A percentile compares a stretch with the other conserved stretches of the same genome.
phyloP scores from a whole-genome alignment of 2,329 filamentous ascomycete species.

The Cercospora brassicicola region DNA sequence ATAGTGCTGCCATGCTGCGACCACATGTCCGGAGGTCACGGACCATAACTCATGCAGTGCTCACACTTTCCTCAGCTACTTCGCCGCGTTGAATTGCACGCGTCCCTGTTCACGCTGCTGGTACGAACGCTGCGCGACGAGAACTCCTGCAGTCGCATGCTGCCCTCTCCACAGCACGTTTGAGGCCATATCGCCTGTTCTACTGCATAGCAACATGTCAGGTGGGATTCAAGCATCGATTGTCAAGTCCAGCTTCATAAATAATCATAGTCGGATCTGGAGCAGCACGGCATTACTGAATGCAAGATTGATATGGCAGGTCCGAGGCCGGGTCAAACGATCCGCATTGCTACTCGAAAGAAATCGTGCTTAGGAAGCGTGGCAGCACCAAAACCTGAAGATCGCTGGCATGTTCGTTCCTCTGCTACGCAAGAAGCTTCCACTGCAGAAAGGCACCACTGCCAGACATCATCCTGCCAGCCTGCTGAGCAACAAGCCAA shows the following conservation, averaged over 20 bases:
- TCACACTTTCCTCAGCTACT: background rate
- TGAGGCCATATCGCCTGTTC: background rate
- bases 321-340: background rate
- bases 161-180: background rate
- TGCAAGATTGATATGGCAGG: background rate
- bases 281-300: background rate
- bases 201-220: background rate
- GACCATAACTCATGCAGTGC: background rate
- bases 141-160: background rate
- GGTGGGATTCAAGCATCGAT: background rate
- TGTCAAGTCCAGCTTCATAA: background rate
- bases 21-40: background rate
- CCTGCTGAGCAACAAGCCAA: background rate
- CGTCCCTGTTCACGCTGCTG: background rate
- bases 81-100: background rate
- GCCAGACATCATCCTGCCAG: background rate
- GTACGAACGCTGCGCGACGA: background rate
- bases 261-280: background rate
- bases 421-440: background rate
- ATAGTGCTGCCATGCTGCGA: conserved; percentile 1
- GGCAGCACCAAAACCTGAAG: background rate
- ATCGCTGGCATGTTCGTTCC: background rate
- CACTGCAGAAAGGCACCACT: background rate
- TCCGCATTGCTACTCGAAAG: background rate
- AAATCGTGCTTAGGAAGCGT: background rate